These are phyloP conservation scores for Penicillium waksmanii DNA, from an alignment of 495 filamentous ascomycete species.

Conservation along the genomic window DNA sequence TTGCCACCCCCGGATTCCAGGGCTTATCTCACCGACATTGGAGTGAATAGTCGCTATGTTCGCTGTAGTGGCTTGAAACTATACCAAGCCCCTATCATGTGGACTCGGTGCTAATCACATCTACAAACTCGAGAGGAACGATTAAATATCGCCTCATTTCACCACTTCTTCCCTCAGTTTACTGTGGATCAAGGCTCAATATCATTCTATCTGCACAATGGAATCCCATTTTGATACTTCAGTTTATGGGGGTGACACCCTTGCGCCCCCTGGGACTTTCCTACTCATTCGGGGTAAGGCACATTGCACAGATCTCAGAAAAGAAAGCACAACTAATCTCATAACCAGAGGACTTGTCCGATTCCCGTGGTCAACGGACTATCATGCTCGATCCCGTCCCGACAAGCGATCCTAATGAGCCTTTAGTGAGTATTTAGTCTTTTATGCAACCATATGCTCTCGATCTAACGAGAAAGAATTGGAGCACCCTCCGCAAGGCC, in stretches of 20 bases:
- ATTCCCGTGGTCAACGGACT: constrained; percentile 18
- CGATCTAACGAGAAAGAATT: constrained; percentile 30
- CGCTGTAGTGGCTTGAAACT: constrained; percentile 8
- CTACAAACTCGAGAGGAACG: neutral
- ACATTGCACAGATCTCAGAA: neutral
- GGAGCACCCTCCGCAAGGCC: constrained; percentile 36
- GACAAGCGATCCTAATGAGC: constrained; percentile 39
- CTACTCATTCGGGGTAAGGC: constrained; percentile 33
- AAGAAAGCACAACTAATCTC: constrained; percentile 2
- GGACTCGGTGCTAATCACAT: constrained; percentile 6
- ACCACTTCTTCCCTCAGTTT: neutral
- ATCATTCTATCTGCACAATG: constrained; percentile 13
- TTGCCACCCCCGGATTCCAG: constrained; percentile 5
- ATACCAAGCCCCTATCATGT: constrained; percentile 14
- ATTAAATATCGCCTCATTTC: constrained; percentile 13
- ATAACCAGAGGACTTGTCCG: constrained; percentile 24
- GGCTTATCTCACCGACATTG: constrained; percentile 3
- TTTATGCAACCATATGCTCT: neutral
- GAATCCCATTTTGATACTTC: constrained; percentile 3
- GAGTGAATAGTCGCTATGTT: neutral
- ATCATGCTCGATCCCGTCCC: constrained; percentile 37
- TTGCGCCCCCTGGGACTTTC: constrained; percentile 37
- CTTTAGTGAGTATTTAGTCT: constrained; percentile 25
- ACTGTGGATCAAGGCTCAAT: too few species aligned
- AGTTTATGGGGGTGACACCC: constrained; percentile 6